These are phyloP conservation scores for Chytriomyces sp. DNA, from an alignment of 192 early-diverging fungal genomes.

Conservation along the genomic window DNA sequence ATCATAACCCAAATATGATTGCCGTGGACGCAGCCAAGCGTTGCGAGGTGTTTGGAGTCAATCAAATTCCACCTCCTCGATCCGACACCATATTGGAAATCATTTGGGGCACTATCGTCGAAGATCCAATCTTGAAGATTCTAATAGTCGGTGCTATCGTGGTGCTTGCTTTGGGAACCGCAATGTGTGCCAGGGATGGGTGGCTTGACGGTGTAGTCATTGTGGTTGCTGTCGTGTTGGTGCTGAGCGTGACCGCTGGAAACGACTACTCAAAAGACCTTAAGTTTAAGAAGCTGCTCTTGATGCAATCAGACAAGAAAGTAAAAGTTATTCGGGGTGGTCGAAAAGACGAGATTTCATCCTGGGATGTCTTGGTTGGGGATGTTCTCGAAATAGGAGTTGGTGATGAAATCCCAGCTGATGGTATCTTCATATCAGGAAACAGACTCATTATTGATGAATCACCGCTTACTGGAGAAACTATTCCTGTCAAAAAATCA, in stretches of 20 bases:
- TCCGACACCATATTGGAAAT: conserved; percentile 58
- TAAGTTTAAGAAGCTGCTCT: conserved; percentile 63
- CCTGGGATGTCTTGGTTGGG: conserved; percentile 59
- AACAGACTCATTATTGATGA: conserved; percentile 61
- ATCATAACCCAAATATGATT: conserved; percentile 32
- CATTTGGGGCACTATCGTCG: conserved; percentile 55
- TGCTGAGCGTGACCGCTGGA: conserved; percentile 58
- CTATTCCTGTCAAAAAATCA: conserved; percentile 56
- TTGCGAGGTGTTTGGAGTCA: conserved; percentile 46
- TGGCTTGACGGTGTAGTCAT: conserved; percentile 63
- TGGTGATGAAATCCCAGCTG: conserved; percentile 64
- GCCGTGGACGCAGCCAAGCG: conserved; percentile 45
- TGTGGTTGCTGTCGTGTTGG: conserved; percentile 59
- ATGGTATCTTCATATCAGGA: conserved; percentile 56
- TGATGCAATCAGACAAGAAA: conserved; percentile 60
- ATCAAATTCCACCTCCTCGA: conserved; percentile 59
- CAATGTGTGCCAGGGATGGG: conserved; percentile 51
- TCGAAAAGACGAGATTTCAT: conserved; percentile 52
- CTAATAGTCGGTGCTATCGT: conserved; percentile 57
- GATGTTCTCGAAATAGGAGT: conserved; percentile 58
- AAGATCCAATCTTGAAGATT: conserved; percentile 64
- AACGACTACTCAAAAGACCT: conserved; percentile 64
- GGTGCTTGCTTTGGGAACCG: conserved; percentile 53
- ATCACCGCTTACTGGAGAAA: conserved; percentile 63
- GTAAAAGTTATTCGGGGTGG: conserved; percentile 58